Conservation (phyloP, 2,329 filamentous ascomycete genomes). For the Clonostachys solani region DNA sequence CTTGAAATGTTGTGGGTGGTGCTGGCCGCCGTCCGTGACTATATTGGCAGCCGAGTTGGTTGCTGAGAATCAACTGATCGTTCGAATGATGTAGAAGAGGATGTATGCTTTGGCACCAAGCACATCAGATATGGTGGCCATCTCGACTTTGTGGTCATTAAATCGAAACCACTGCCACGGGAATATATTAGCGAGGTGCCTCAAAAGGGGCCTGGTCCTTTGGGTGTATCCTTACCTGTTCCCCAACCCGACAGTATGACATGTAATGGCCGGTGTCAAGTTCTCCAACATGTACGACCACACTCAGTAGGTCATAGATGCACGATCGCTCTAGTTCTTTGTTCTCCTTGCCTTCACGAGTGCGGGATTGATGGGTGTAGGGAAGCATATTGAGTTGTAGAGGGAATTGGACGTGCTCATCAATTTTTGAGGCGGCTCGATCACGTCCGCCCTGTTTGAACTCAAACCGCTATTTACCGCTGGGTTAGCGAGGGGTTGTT, state of each 20-base stretch:
- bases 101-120: conserved; percentile 84
- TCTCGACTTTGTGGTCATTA: conserved; percentile 88
- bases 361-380: conserved; percentile 68
- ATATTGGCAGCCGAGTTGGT: too few relatives aligned
- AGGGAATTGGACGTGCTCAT: conserved; percentile 81
- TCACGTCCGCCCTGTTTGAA: conserved; percentile 63
- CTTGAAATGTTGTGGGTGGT: too few relatives aligned
- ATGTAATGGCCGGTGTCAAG: conserved; percentile 91
- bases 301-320: conserved; percentile 82
- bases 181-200: conserved; percentile 1
- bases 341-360: conserved; percentile 43
- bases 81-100: conserved; percentile 77
- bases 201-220: too few relatives aligned
- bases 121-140: conserved; percentile 81
- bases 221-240: conserved; percentile 43
- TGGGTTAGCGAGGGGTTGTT: neutral
- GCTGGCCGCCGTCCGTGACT: too few relatives aligned
- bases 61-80: conserved; percentile 35
- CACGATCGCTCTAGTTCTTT: conserved; percentile 61
- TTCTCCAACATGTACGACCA: conserved; percentile 90
- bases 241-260: conserved; percentile 79
- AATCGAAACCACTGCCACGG: conserved; percentile 80
- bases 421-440: conserved; percentile 77
- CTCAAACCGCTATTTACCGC: conserved; percentile 57
- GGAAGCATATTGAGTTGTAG: conserved; percentile 85